Percentiles rank a stretch among this genome's conserved stretches.
These are phyloP conservation scores for Pseudogymnoascus sp. DNA, from an alignment of 2,329 filamentous ascomycete genomes.

Conservation along the genomic window DNA sequence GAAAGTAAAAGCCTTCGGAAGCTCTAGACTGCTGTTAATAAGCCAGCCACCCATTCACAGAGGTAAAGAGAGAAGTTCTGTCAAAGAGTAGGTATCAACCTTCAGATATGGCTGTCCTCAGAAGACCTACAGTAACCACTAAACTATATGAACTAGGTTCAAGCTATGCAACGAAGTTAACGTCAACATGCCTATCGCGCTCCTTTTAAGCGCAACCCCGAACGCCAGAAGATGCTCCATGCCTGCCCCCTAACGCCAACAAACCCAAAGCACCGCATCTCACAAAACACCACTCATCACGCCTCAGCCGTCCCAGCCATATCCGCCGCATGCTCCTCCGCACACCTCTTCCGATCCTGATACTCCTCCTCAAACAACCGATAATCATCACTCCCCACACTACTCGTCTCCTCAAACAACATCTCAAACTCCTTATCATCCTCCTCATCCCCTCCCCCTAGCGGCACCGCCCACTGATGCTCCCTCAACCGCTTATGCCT, in stretches of 20 bases:
- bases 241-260: neutral
- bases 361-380: constrained; percentile 68
- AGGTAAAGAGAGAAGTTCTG: too few relatives aligned
- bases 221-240: neutral
- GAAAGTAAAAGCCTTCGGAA: too few relatives aligned
- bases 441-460: constrained; percentile 43
- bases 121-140: neutral
- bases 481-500: constrained; percentile 86
- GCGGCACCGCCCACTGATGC: constrained; percentile 82
- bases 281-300: neutral
- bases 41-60: too few relatives aligned
- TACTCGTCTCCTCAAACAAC: constrained; percentile 81
- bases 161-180: neutral
- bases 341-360: constrained; percentile 22
- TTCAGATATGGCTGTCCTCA: neutral
- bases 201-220: neutral
- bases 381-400: constrained; percentile 81
- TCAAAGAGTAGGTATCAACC: neutral
- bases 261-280: neutral
- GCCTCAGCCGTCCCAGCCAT: neutral
- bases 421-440: constrained; percentile 58
- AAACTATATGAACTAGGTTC: neutral
- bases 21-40: too few relatives aligned
- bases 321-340: constrained; percentile 25
- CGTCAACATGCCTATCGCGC: neutral